Evolutionary conservation across 306 rosid genomes (phyloP).

Genomic region (Prunus armeniaca): DNA sequence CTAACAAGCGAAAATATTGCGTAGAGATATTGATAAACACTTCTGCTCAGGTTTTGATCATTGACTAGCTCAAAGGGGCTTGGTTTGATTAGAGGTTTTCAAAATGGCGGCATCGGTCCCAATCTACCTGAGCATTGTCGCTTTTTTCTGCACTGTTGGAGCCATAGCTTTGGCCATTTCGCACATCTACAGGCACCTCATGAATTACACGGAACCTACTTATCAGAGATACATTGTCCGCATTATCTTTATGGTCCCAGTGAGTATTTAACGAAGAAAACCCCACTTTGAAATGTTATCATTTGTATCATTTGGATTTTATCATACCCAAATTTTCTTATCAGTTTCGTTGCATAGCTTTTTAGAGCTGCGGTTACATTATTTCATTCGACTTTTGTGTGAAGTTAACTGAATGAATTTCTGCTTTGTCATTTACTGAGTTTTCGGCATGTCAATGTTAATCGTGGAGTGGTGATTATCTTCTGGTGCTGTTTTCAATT

Average conservation of each 20-base stretch:
- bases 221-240: constrained; percentile 94
- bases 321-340: too few relatives aligned
- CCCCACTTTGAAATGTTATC: neutral
- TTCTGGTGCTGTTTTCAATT: neutral
- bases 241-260: constrained; percentile 95
- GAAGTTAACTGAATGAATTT: neutral
- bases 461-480: neutral
- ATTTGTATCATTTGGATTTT: constrained; percentile 1
- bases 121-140: constrained; percentile 54
- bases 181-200: constrained; percentile 84
- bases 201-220: constrained; percentile 93
- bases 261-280: constrained; percentile 28
- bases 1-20: neutral
- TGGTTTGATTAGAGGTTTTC: neutral
- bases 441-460: neutral
- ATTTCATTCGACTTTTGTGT: neutral
- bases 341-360: neutral
- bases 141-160: constrained; percentile 81
- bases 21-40: neutral
- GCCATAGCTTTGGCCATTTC: constrained; percentile 70
- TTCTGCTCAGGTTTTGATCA: constrained; percentile 23
- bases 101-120: constrained; percentile 64
- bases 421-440: neutral
- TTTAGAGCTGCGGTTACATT: neutral
- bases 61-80: neutral